A percentile compares a stretch with the other conserved stretches of the same genome.
Conservation (phyloP, 495 filamentous ascomycete species). For the Podospora sp. region DNA sequence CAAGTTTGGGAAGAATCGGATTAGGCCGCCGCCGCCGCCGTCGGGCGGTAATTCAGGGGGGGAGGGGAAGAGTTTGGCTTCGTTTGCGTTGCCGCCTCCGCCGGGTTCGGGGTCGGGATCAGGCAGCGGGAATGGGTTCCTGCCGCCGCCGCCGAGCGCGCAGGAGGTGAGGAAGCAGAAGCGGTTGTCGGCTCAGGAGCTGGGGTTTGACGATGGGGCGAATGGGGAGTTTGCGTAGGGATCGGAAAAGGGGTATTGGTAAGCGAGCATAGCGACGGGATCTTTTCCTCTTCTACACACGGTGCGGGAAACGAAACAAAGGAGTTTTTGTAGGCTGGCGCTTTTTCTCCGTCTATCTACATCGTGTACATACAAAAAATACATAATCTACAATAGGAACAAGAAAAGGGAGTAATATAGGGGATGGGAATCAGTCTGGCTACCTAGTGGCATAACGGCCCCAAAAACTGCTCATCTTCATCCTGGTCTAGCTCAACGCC, state of each 20-base stretch:
- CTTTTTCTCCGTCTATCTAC: not conserved
- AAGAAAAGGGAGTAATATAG: not conserved
- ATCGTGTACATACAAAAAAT: not conserved
- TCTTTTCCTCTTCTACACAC: not conserved
- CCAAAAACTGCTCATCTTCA: slow-evolving; percentile 1
- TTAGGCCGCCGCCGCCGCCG: slow-evolving; percentile 20
- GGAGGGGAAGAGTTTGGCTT: slow-evolving; percentile 34
- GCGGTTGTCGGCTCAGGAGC: slow-evolving; percentile 52
- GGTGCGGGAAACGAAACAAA: not conserved
- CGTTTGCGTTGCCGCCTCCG: slow-evolving; percentile 58
- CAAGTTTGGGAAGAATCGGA: slow-evolving; percentile 47
- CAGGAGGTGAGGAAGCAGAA: slow-evolving; percentile 55
- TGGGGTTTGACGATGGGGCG: slow-evolving; percentile 68
- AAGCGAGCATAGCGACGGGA: slow-evolving; percentile 1
- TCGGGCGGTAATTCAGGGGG: slow-evolving; percentile 18
- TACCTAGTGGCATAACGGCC: not conserved
- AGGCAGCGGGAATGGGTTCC: slow-evolving; percentile 27
- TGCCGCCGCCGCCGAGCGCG: slow-evolving; percentile 66
- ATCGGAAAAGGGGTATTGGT: not conserved
- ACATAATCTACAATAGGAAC: not conserved
- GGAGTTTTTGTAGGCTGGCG: not conserved
- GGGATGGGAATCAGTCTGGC: not conserved
- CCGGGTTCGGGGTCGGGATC: slow-evolving; percentile 33
- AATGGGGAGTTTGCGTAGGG: slow-evolving; percentile 65
- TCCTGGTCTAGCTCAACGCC: not conserved